Percentiles rank a stretch among this genome's conserved stretches.
These are phyloP conservation scores for Chloranthus sessilifolius DNA, from an alignment of 164 flowering plant genomes.

Conservation along the genomic window DNA sequence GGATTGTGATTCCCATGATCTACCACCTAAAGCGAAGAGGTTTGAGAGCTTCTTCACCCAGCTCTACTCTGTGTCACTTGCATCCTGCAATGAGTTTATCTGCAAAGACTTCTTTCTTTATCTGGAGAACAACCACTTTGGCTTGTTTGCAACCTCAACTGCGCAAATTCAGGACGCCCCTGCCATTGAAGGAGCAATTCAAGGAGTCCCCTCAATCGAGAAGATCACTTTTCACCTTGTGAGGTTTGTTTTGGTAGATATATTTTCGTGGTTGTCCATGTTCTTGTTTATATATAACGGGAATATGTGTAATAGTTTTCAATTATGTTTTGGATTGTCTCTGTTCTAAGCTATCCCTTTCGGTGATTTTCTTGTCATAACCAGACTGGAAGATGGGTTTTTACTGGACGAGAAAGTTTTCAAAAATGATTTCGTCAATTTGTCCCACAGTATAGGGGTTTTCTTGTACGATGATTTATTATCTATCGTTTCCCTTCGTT, in stretches of 20 bases:
- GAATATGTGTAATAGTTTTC: not conserved
- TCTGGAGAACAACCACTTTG: conserved; percentile 72
- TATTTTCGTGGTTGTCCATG: not conserved
- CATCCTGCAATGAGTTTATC: conserved; percentile 77
- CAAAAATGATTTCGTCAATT: conserved; percentile 73
- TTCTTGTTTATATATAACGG: not conserved
- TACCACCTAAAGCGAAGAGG: conserved; percentile 62
- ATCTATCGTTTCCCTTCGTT: conserved; percentile 88
- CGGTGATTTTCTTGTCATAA: conserved; percentile 2
- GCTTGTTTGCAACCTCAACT: conserved; percentile 95
- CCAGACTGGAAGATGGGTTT: conserved; percentile 83
- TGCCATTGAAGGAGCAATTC: conserved; percentile 67
- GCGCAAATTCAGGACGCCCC: conserved; percentile 81
- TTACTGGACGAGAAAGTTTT: conserved; percentile 81
- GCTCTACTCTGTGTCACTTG: conserved; percentile 67
- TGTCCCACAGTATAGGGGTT: conserved; percentile 80
- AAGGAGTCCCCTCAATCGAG: conserved; percentile 81
- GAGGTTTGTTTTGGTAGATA: conserved; percentile 47
- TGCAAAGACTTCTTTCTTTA: conserved; percentile 96
- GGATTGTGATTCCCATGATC: conserved; percentile 50
- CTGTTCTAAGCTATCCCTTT: not conserved
- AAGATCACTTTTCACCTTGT: conserved; percentile 89
- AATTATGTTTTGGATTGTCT: not conserved
- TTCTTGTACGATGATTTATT: conserved; percentile 93
- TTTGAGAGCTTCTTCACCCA: conserved; percentile 89